Conservation (phyloP, 441 rosid species). For the Euphorbia celastroides region DNA sequence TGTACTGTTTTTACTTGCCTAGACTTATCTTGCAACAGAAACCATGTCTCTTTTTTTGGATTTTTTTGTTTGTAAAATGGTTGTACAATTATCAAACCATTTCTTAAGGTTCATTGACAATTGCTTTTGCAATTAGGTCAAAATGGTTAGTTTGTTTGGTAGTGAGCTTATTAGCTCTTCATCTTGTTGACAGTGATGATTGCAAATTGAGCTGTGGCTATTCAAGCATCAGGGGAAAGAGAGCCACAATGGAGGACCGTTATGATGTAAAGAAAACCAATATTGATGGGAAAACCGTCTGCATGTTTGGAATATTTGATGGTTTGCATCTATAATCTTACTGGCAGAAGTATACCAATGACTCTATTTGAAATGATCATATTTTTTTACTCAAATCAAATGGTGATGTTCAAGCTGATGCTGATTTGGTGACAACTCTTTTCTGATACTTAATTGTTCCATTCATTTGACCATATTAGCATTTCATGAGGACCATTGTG, state of each 20-base stretch:
- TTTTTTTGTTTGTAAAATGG: neutral
- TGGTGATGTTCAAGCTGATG: slow-evolving; percentile 4
- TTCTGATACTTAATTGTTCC: slow-evolving; percentile 14
- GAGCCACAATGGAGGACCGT: slow-evolving; percentile 94
- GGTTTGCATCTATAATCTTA: slow-evolving; percentile 45
- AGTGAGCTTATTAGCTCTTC: slow-evolving; percentile 3
- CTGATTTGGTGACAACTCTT: slow-evolving; percentile 5
- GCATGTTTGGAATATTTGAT: slow-evolving; percentile 97
- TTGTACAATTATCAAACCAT: neutral
- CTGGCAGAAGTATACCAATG: neutral
- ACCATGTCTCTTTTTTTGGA: neutral
- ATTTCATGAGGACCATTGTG: slow-evolving; percentile 15
- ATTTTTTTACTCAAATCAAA: slow-evolving; percentile 5
- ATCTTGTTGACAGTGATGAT: slow-evolving; percentile 58
- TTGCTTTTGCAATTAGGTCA: neutral
- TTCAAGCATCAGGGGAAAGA: slow-evolving; percentile 95
- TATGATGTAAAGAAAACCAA: slow-evolving; percentile 69
- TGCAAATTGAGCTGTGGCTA: slow-evolving; percentile 91
- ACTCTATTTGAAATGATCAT: slow-evolving; percentile 10
- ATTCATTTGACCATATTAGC: slow-evolving; percentile 4
- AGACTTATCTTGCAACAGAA: neutral
- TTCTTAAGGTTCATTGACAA: neutral
- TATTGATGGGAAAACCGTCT: slow-evolving; percentile 66
- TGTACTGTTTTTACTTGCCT: neutral
- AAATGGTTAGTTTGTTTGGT: neutral